Evolutionary conservation across 441 rosid genomes (phyloP).

Genomic region (Corymbia citriodora): DNA sequence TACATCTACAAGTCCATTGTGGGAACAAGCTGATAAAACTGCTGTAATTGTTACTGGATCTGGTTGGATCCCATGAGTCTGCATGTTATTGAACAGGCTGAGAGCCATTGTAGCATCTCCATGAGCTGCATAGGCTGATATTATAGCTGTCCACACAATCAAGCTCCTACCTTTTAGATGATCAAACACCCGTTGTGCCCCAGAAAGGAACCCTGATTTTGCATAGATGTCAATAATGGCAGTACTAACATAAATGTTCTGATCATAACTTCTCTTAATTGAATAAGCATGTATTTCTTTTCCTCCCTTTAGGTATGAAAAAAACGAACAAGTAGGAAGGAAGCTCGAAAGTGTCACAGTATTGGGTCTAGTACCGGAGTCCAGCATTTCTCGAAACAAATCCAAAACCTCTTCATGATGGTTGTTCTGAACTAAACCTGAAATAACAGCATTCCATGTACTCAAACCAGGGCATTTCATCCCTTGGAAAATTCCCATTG

Average conservation of each 20-base stretch:
- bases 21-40: constrained; percentile 71
- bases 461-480: constrained; percentile 42
- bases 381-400: constrained; percentile 55
- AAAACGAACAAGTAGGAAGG: constrained; percentile 49
- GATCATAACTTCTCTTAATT: constrained; percentile 38
- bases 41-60: constrained; percentile 70
- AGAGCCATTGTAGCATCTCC: constrained; percentile 59
- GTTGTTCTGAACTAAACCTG: constrained; percentile 80
- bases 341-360: constrained; percentile 58
- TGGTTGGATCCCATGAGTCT: constrained; percentile 41
- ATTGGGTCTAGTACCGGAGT: constrained; percentile 49
- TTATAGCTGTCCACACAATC: constrained; percentile 82
- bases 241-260: constrained; percentile 55
- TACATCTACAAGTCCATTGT: constrained; percentile 53
- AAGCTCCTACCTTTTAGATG: constrained; percentile 45
- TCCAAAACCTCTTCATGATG: constrained; percentile 33
- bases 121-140: constrained; percentile 67
- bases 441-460: constrained; percentile 73
- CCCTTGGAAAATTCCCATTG: constrained; percentile 43
- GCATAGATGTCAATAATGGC: constrained; percentile 69
- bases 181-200: constrained; percentile 58
- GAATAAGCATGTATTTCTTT: constrained; percentile 73
- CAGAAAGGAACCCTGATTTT: constrained; percentile 55
- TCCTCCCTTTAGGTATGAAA: constrained; percentile 61
- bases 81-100: constrained; percentile 53